A percentile compares a stretch with the other conserved stretches of the same genome.
These are phyloP conservation scores for Phytopythium kandeliae DNA, from an alignment of 352 stramenopile species.

Conservation along the genomic window DNA sequence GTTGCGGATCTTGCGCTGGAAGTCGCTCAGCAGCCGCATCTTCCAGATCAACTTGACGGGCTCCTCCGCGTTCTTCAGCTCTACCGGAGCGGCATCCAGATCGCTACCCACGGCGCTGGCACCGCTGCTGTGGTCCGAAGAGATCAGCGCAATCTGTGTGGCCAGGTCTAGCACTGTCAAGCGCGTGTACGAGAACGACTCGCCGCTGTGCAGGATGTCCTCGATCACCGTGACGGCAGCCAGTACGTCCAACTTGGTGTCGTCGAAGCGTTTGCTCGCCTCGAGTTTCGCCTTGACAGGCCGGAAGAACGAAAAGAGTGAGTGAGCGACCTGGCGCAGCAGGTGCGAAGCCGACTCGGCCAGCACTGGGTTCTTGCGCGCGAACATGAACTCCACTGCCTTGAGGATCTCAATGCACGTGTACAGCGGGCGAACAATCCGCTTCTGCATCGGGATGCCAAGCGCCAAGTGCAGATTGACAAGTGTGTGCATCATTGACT, in stretches of 20 bases:
- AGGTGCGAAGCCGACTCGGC: conserved; percentile 69
- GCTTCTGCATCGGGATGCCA: conserved; percentile 82
- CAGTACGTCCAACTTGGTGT: conserved; percentile 82
- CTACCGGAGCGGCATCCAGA: conserved; percentile 30
- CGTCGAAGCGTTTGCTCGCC: conserved; percentile 83
- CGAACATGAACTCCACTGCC: conserved; percentile 91
- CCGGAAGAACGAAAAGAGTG: conserved; percentile 74
- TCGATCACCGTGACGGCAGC: conserved; percentile 81
- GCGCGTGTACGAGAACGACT: conserved; percentile 83
- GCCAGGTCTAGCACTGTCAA: conserved; percentile 77
- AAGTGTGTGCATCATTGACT: conserved; percentile 88
- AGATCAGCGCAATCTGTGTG: conserved; percentile 76
- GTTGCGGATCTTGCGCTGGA: conserved; percentile 80
- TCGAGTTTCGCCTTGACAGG: conserved; percentile 78
- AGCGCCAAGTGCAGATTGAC: conserved; percentile 87
- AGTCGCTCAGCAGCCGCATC: conserved; percentile 81
- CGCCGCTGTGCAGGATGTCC: conserved; percentile 74
- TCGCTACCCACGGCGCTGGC: conserved; percentile 22
- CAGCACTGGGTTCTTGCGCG: conserved; percentile 78
- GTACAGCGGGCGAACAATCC: conserved; percentile 78
- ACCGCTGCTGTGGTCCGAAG: conserved; percentile 32
- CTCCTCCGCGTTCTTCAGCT: conserved; percentile 62
- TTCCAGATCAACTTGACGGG: conserved; percentile 82
- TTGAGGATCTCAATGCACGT: conserved; percentile 91
- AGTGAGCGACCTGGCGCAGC: conserved; percentile 73